Evolutionary conservation across 164 flowering plant species (phyloP).

Genomic region (Nymphaea colorata): DNA sequence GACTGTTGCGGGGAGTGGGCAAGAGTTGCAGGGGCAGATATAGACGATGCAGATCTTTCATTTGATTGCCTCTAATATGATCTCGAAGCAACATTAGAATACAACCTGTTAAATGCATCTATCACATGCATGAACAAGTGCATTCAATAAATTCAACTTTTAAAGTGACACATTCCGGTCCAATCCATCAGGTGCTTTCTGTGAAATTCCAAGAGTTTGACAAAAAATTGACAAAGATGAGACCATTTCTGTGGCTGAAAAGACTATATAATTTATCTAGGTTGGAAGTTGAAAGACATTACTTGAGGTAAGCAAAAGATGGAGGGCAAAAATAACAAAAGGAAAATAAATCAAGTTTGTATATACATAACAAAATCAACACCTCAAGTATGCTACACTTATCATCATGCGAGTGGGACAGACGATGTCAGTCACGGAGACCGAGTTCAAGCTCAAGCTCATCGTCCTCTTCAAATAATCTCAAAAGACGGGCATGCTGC

Average conservation of each 20-base stretch:
- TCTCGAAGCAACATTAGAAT: too few species aligned
- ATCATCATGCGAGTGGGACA: not conserved
- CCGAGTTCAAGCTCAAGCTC: constrained; percentile 92
- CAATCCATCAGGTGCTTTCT: not conserved
- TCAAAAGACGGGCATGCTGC: constrained; percentile 80
- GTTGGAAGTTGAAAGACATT: too few species aligned
- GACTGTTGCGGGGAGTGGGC: too few species aligned
- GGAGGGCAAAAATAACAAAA: not conserved
- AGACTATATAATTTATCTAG: too few species aligned
- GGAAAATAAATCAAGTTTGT: not conserved
- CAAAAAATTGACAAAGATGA: not conserved
- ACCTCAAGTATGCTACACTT: constrained; percentile 18
- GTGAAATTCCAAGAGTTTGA: not conserved
- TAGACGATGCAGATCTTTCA: too few species aligned
- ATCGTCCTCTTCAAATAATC: constrained; percentile 88
- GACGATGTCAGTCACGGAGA: constrained; percentile 46
- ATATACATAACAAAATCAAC: constrained; percentile 1
- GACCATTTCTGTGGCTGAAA: too few species aligned
- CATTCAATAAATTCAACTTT: too few species aligned
- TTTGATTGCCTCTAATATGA: too few species aligned
- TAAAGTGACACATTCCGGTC: not conserved
- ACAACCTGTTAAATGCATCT: too few species aligned
- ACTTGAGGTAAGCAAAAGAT: not conserved
- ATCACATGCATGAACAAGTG: not conserved
- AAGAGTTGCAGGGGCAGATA: too few species aligned